Evolutionary conservation across 495 filamentous ascomycete genomes (phyloP), one percentile per base, ranked within the genome.

Genomic region (Penicillium paradoxum): DNA sequence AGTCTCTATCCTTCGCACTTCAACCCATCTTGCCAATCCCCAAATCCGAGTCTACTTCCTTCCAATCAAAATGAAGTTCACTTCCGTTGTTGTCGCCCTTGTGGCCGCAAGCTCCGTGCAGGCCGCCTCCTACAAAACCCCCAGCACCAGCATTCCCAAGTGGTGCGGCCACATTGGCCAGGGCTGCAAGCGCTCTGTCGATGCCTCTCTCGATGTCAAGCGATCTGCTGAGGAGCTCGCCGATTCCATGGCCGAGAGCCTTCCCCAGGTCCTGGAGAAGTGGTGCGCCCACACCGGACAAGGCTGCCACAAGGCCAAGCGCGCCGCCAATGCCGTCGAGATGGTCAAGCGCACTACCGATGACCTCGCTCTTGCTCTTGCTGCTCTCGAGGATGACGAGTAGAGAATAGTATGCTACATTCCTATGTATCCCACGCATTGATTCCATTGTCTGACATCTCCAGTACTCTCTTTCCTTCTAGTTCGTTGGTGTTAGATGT

Each of bases 201-300:
- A 67, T 54, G 65, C 55, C 39, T 54, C 55, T 44, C 32, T 36
- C 18, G 64, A 77, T 38, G 60, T 77, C 54, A 77, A 75, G 65
- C 77, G 78, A 48, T 74, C 74, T 29, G 78, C 77, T 19, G 72
- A 77, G n/a, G 77, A 70, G 36, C 58, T 76, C 22, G 75, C 74
- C 24, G 72, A 75, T 43, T 73, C 76, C 50, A 65, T 75, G 60
- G 60, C 70, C 10, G 62, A 67, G 14, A 57, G 61, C 33, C 55
- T 60, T 21, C 59, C 68, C n/a, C 56, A 55, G 18, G 63, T 62
- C n/a, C 53, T 63, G 32, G 45, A 62, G 39, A 68, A 59, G 45
- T 74, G 71, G 69, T 77, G 77, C 45, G 54, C 55, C 30, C 63
- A 62, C 41, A 66, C 65, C 34, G 77, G 72, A 15, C 66, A 77